Conservation (phyloP, 1,139 yeast species). For the Casaregolazyma lundiana region DNA sequence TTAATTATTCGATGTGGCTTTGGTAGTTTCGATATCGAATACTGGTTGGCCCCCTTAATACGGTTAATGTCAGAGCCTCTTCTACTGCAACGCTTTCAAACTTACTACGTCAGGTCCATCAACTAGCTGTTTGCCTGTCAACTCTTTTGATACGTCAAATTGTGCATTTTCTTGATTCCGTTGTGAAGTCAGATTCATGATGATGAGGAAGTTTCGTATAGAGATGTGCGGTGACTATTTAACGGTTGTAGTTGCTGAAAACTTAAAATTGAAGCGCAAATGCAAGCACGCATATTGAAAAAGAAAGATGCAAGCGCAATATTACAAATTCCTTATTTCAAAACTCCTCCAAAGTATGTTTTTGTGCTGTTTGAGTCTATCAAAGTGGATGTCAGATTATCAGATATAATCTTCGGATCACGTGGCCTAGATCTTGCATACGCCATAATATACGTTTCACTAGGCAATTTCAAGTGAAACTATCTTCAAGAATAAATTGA, state of each 20-base stretch:
- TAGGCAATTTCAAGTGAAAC: no score
- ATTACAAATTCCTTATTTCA: no score
- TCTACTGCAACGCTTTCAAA: no score
- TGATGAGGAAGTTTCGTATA: background rate
- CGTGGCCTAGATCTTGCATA: no score
- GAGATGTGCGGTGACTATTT: background rate
- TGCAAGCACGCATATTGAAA: no score
- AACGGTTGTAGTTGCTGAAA: background rate
- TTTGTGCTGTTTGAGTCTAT: no score
- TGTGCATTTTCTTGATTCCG: background rate
- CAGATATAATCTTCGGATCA: no score
- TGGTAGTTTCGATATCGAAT: slow-evolving; percentile 19
- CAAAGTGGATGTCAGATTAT: no score
- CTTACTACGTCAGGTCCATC: background rate
- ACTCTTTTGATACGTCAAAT: background rate
- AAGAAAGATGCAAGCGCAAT: no score
- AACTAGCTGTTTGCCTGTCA: background rate
- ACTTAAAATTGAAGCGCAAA: background rate
- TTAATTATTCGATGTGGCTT: slow-evolving; percentile 23
- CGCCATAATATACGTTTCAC: no score
- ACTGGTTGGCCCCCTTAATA: slow-evolving; percentile 1
- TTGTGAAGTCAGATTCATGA: background rate
- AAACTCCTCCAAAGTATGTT: no score
- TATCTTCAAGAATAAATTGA: no score
- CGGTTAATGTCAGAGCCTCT: background rate